Evolutionary conservation across 495 filamentous ascomycete genomes (phyloP).

Genomic region (Tirmania nivea): DNA sequence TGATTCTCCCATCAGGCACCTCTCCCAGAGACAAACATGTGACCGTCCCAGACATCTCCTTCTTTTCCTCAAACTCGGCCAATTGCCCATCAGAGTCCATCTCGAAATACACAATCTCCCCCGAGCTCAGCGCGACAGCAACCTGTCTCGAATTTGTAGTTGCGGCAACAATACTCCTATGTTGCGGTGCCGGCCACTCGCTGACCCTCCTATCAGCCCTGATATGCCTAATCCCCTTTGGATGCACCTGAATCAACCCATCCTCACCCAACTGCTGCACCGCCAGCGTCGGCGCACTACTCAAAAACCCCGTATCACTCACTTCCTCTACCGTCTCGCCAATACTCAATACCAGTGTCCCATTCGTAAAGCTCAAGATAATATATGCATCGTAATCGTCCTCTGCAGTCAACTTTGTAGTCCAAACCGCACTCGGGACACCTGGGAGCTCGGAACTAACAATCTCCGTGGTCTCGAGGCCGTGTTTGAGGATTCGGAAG

Average conservation of each 20-base stretch:
- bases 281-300: conserved; percentile 65
- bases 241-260: conserved; percentile 81
- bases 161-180: conserved; percentile 88
- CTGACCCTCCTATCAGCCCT: conserved; percentile 58
- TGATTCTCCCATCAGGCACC: conserved; percentile 66
- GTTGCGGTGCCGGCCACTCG: conserved; percentile 83
- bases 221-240: conserved; percentile 83
- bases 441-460: conserved; percentile 76
- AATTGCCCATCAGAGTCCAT: conserved; percentile 79
- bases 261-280: conserved; percentile 89
- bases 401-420: conserved; percentile 58
- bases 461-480: conserved; percentile 79
- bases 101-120: conserved; percentile 95
- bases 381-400: conserved; percentile 77
- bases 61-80: conserved; percentile 86
- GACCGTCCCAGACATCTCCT: conserved; percentile 87
- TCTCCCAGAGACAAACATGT: conserved; percentile 84
- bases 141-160: conserved; percentile 87
- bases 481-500: conserved; percentile 80
- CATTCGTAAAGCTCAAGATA: conserved; percentile 44
- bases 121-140: conserved; percentile 76
- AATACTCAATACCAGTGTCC: conserved; percentile 73
- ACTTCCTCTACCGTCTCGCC: conserved; percentile 94
- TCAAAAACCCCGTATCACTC: conserved; percentile 74
- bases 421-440: conserved; percentile 80